These are phyloP conservation scores for Sugiyamaella pinicola DNA, from an alignment of 1,139 yeast species.

Conservation along the genomic window DNA sequence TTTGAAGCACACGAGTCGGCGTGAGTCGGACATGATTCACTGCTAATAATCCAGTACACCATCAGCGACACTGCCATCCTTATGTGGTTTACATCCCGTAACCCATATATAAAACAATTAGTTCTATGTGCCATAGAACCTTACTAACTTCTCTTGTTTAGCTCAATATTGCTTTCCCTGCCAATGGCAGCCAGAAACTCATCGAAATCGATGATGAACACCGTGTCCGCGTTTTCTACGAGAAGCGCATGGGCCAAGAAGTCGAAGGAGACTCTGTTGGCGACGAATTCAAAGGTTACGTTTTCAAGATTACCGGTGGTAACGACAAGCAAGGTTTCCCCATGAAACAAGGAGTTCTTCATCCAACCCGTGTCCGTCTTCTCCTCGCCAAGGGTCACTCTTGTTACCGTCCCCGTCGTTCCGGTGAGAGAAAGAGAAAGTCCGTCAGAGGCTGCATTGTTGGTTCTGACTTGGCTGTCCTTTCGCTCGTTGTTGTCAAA, in stretches of 20 bases:
- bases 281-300: slow-evolving; percentile 99
- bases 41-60: too few species aligned
- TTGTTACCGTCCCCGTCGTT: slow-evolving; percentile 99
- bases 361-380: slow-evolving; percentile 99
- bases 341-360: slow-evolving; percentile 99
- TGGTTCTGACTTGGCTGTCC: slow-evolving; percentile 94
- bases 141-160: slow-evolving; percentile 39
- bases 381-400: slow-evolving; percentile 93
- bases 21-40: too few species aligned
- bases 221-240: slow-evolving; percentile 98
- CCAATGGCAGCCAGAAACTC: slow-evolving; percentile 99
- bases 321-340: slow-evolving; percentile 99
- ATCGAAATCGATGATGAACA: slow-evolving; percentile 98
- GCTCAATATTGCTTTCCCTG: slow-evolving; percentile 99
- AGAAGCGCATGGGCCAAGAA: slow-evolving; percentile 99
- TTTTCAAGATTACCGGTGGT: slow-evolving; percentile 99
- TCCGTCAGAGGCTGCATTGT: slow-evolving; percentile 99
- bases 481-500: slow-evolving; percentile 91
- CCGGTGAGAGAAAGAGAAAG: slow-evolving; percentile 99
- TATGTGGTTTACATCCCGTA: too few species aligned
- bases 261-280: slow-evolving; percentile 98
- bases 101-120: too few species aligned
- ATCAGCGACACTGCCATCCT: too few species aligned
- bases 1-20: too few species aligned
- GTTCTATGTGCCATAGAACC: too few species aligned